Conservation (phyloP, 2,329 filamentous ascomycete genomes). For the Xylariaceae sp. region DNA sequence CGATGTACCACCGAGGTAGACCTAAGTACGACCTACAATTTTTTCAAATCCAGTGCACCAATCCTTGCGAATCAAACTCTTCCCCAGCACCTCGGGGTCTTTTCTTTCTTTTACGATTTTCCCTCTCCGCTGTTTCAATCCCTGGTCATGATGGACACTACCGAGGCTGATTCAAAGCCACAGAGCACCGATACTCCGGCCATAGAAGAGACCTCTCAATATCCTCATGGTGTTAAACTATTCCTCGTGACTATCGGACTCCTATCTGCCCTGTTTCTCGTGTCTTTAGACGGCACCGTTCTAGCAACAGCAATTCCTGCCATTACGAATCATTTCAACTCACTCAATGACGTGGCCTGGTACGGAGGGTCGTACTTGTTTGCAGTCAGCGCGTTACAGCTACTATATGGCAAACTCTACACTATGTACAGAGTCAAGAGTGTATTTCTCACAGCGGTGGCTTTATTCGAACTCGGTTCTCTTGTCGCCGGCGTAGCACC, state of each 20-base stretch:
- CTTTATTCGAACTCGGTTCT: constrained; percentile 37
- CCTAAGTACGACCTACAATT: too few species aligned
- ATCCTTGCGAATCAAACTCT: too few species aligned
- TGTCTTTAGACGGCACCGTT: constrained; percentile 35
- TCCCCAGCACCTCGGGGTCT: too few species aligned
- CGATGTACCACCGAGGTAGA: too few species aligned
- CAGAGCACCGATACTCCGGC: too few species aligned
- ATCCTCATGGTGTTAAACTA: not conserved
- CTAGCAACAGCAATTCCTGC: constrained; percentile 26
- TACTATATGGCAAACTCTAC: constrained; percentile 36
- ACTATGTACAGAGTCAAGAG: constrained; percentile 35
- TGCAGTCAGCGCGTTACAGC: constrained; percentile 33
- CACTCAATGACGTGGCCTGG: constrained; percentile 7
- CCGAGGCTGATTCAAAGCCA: too few species aligned
- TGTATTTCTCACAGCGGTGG: constrained; percentile 31
- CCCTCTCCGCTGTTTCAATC: too few species aligned
- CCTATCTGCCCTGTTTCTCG: not conserved
- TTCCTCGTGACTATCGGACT: not conserved
- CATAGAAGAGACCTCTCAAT: too few species aligned
- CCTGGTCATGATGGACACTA: too few species aligned
- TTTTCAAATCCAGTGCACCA: too few species aligned
- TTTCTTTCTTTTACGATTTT: too few species aligned
- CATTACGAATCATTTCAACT: constrained; percentile 5
- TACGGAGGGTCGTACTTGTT: constrained; percentile 29
- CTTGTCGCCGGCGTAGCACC: constrained; percentile 29